Base-by-base conservation (phyloP, 106 monocot species). In the Ottelia alismoides region DNA sequence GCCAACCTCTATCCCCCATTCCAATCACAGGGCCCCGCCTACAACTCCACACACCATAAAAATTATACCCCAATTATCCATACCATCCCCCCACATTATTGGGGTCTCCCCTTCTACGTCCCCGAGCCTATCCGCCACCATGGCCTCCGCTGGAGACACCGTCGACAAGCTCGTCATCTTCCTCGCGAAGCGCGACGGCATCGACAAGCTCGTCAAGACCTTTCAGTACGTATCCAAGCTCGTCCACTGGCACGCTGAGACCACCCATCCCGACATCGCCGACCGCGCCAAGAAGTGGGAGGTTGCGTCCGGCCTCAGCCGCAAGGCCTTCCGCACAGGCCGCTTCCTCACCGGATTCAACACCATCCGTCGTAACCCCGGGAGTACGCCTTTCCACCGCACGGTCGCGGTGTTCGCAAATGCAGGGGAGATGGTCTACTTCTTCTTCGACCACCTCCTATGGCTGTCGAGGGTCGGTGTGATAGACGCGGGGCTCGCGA, bases 171-270 rank as follows among this genome's bases (percentile, higher is more conserved):
- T 96, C 5, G 89, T 89, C 61, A 51, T 96, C 63, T 96, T 96
- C 84, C 89, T 96, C n/a, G 96, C 89, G 19, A 96, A 96, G 73
- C 67, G 96, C n/a, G 96, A 96, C 31, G 96, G 89, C 63, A 89
- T 96, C 68, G 96, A 96, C 82, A 96, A 96, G 76, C 82, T 96
- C 21, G 96, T 96, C 45, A 96, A 96, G 64, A 96, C 96, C 30
- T 85, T 96, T 85, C 89, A 96, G 65, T 96, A 96, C 62, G 85
- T 96, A 45, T 89, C 89, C 46, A 96, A 96, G 66, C 82, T 96
- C 31, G 65, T 76, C 47, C 74, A 85, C 74, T 76, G 72, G 71
- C 81, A 68, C 40, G 22, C 29, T 17, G 74, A 85, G 16, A 1
- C 71, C 16, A 1, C 74, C 49, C 50, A 27, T 30, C 82, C 96